Conservation (phyloP, 805 yeast genomes). For the Clavispora phyllophila region DNA sequence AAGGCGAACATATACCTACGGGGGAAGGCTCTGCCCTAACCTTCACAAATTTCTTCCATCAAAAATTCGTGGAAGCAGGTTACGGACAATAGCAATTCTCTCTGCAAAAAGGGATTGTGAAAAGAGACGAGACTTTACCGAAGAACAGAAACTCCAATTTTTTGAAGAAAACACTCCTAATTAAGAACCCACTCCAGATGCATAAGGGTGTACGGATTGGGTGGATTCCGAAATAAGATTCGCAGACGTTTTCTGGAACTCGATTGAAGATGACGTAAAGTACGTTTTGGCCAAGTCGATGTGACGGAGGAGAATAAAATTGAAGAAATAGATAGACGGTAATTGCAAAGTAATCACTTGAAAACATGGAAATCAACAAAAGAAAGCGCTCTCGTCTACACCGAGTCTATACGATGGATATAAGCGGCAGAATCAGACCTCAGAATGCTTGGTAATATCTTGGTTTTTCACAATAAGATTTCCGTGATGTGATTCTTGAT, state of each 20-base stretch:
- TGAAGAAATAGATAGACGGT: no score
- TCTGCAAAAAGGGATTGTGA: slow-evolving; percentile 12
- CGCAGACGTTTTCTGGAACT: slow-evolving; percentile 14
- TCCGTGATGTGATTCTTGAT: no score
- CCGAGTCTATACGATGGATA: no score
- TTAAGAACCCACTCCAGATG: slow-evolving; percentile 24
- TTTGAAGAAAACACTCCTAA: slow-evolving; percentile 9
- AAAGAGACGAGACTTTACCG: slow-evolving; percentile 14
- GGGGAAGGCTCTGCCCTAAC: no score
- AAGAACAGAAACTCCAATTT: slow-evolving; percentile 12
- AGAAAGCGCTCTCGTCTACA: no score
- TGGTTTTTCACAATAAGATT: no score
- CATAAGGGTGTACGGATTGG: slow-evolving; percentile 21
- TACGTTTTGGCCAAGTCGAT: background rate
- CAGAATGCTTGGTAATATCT: no score
- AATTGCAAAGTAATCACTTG: no score
- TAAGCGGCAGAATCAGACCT: no score
- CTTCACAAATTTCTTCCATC: slow-evolving; percentile 7
- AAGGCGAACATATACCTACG: slow-evolving; percentile 19
- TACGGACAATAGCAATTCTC: slow-evolving; percentile 14
- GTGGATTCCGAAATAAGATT: slow-evolving; percentile 20
- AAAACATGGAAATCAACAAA: no score
- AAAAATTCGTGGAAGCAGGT: slow-evolving; percentile 28
- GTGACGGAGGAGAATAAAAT: no score
- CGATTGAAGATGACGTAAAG: slow-evolving; percentile 17